phyloP scores from a whole-genome alignment of 768 basidiomycete genomes.

The Calocera viscosa region DNA sequence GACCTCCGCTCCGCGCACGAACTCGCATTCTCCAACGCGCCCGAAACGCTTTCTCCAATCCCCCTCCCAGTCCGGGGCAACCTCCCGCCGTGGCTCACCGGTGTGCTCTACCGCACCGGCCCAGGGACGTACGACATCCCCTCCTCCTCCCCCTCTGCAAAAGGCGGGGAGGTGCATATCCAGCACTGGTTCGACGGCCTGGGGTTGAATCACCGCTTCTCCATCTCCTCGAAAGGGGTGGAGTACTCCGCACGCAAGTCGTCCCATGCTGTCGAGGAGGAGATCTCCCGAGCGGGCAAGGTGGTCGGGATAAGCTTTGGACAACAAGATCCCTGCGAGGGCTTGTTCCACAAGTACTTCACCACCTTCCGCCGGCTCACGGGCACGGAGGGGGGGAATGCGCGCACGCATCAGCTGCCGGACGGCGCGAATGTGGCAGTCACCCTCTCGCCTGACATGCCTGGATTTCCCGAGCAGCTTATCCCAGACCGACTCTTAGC shows the following conservation, averaged over 20 bases:
- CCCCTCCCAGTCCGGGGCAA: conserved; percentile 18
- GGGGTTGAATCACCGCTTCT: conserved; percentile 32
- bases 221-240: conserved; percentile 24
- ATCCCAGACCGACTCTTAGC: neutral
- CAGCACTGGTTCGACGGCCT: conserved; percentile 36
- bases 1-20: neutral
- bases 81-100: conserved; percentile 30
- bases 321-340: conserved; percentile 19
- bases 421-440: conserved; percentile 17
- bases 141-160: conserved; percentile 17
- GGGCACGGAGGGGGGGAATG: neutral
- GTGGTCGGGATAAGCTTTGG: conserved; percentile 18
- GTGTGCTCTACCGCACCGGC: conserved; percentile 32
- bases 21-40: conserved; percentile 18
- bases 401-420: neutral
- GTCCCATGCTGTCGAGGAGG: conserved; percentile 24
- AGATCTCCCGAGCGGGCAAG: conserved; percentile 18
- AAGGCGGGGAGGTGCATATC: conserved; percentile 20
- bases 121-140: conserved; percentile 29
- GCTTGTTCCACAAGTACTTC: conserved; percentile 23
- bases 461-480: conserved; percentile 14
- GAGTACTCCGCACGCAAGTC: conserved; percentile 28
- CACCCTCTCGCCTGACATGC: conserved; percentile 19
- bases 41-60: conserved; percentile 20
- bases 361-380: conserved; percentile 13